Percentiles rank a stretch among this genome's conserved stretches.
These are phyloP conservation scores for Agrostemma githago DNA, from an alignment of 148 eudicot genomes.

Conservation along the genomic window DNA sequence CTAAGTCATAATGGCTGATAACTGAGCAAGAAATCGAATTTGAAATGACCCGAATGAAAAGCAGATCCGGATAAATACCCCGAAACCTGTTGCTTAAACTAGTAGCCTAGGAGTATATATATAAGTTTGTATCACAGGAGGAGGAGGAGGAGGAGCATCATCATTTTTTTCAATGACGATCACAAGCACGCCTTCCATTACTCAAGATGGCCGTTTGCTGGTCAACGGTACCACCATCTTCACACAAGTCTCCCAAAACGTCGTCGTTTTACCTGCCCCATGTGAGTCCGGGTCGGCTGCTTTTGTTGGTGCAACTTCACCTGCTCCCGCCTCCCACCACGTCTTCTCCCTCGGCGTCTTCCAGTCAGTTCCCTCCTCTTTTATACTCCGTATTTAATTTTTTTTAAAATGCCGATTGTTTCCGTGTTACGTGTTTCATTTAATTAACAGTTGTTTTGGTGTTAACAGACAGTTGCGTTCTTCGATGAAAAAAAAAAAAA, in stretches of 20 bases:
- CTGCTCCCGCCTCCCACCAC: conserved; percentile 26
- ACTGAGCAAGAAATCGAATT: too few relatives aligned
- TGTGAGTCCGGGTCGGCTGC: conserved; percentile 23
- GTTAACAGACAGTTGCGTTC: too few relatives aligned
- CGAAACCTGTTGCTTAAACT: too few relatives aligned
- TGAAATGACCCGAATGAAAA: too few relatives aligned
- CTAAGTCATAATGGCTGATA: too few relatives aligned
- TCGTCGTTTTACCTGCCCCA: conserved; percentile 24
- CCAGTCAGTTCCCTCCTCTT: conserved; percentile 15
- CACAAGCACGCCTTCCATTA: conserved; percentile 5
- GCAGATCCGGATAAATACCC: too few relatives aligned
- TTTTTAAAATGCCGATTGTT: neutral
- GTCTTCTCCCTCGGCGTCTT: conserved; percentile 35
- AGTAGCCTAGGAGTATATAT: too few relatives aligned
- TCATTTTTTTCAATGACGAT: conserved; percentile 19
- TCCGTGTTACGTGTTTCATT: too few relatives aligned
- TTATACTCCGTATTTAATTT: neutral
- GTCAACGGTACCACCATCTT: conserved; percentile 33
- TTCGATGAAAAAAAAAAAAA: too few relatives aligned
- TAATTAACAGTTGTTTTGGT: too few relatives aligned
- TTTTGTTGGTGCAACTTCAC: conserved; percentile 33
- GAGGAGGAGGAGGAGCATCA: neutral
- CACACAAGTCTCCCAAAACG: conserved; percentile 32
- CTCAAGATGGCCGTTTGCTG: conserved; percentile 27
- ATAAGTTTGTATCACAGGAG: neutral